A percentile compares a stretch with the other conserved stretches of the same genome.
Evolutionary conservation across 2,329 filamentous ascomycete genomes (phyloP).

Genomic region (Hirsutella thompsonii): DNA sequence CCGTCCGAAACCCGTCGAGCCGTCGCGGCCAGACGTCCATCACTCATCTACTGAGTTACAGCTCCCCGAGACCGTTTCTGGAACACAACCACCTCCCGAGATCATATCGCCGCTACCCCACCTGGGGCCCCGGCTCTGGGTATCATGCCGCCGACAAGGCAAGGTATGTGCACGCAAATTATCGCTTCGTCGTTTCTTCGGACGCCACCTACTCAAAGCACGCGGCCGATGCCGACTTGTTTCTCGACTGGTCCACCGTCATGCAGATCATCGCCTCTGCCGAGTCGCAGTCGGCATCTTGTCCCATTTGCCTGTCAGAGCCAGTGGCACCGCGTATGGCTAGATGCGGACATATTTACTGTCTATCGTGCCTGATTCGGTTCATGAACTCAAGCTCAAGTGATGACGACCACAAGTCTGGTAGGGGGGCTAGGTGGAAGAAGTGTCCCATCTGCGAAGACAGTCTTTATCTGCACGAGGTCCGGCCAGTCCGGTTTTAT

Average conservation of each 20-base stretch:
- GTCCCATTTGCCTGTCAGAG: slow-evolving; percentile 87
- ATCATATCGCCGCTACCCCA: slow-evolving; percentile 56
- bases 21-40: slow-evolving; percentile 93
- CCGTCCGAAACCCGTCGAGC: slow-evolving; percentile 43
- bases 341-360: slow-evolving; percentile 94
- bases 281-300: slow-evolving; percentile 77
- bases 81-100: slow-evolving; percentile 40
- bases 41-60: slow-evolving; percentile 90
- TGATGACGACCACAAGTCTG: slow-evolving; percentile 53
- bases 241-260: slow-evolving; percentile 82
- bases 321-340: slow-evolving; percentile 95
- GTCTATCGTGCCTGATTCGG: slow-evolving; percentile 79
- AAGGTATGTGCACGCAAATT: slow-evolving; percentile 86
- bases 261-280: slow-evolving; percentile 84
- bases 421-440: slow-evolving; percentile 71
- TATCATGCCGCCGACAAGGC: slow-evolving; percentile 88
- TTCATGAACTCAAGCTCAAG: slow-evolving; percentile 81
- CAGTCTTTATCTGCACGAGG: slow-evolving; percentile 81
- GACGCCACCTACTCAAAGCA: slow-evolving; percentile 67
- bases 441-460: slow-evolving; percentile 97
- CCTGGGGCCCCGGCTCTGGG: slow-evolving; percentile 77
- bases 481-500: slow-evolving; percentile 82
- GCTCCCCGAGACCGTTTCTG: slow-evolving; percentile 58
- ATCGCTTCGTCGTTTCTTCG: slow-evolving; percentile 88
- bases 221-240: slow-evolving; percentile 73